Percentiles rank a stretch among this genome's conserved stretches.
These are phyloP conservation scores for Hericium rajendrae DNA, from an alignment of 768 basidiomycete genomes.

Conservation along the genomic window DNA sequence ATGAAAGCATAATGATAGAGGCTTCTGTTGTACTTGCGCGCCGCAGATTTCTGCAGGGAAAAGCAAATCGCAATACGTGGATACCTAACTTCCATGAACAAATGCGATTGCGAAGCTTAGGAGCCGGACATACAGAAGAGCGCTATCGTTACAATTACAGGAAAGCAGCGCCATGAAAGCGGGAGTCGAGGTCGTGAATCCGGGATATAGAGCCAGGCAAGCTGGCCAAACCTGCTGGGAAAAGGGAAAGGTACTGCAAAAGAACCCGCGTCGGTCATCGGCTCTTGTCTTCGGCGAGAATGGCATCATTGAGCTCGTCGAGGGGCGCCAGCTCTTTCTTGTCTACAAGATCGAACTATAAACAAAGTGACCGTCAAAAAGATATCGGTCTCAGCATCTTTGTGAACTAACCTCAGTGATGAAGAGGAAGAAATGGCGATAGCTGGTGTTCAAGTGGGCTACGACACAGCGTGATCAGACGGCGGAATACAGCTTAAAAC, in stretches of 20 bases:
- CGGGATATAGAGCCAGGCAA: no score
- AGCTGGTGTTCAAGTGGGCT: conserved; percentile 98
- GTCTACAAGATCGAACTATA: conserved; percentile 86
- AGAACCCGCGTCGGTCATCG: conserved; percentile 11
- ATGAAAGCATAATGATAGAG: no score
- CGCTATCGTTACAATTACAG: neutral
- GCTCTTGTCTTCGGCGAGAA: conserved; percentile 49
- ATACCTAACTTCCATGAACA: neutral
- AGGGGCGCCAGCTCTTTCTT: conserved; percentile 93
- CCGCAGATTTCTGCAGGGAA: neutral
- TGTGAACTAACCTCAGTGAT: conserved; percentile 73
- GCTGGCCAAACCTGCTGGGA: no score
- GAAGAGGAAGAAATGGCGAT: conserved; percentile 96
- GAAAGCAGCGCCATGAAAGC: neutral
- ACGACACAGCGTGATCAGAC: neutral
- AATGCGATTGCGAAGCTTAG: neutral
- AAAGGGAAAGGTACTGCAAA: no score
- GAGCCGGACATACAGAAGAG: neutral
- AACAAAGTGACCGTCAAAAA: conserved; percentile 1
- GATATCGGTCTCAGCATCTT: neutral
- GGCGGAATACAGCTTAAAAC: neutral
- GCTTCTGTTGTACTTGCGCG: no score
- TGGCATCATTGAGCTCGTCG: conserved; percentile 91
- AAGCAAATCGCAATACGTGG: neutral
- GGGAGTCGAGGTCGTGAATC: neutral